Evolutionary conservation across 164 flowering plant genomes (phyloP), one percentile per base, ranked within the genome.

Genomic region (Dillenia suffruticosa): DNA sequence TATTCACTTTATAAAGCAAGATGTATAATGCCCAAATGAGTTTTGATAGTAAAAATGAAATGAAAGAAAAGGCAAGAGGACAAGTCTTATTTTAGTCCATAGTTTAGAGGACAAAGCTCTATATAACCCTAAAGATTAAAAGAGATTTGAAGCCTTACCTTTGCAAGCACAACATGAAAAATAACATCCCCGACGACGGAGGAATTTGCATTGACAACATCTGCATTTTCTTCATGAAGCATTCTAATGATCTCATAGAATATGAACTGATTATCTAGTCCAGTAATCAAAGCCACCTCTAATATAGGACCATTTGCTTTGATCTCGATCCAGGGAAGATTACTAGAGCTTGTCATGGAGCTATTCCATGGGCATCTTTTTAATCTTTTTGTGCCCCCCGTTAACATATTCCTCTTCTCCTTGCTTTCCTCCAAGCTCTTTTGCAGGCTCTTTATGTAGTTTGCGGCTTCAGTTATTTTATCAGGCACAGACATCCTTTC

Each of bases 391-490:
- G 32, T 32, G 6, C 40, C 61, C 1, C 54, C 59, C 49, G 12
- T 7, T 32, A 72, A 61, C 24, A 44, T 63, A 12, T 72, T 63
- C 49, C 64, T 76, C 73, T 66, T 72, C 55, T 69, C 70, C 52
- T 57, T 57, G 7, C 15, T 8, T 26, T 56, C 54, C 61, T 69
- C 62, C 69, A 76, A 5, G 24, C 52, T 60, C 10, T 11, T 22
- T 63, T 76, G 71, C 14, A 76, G 19, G 14, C 49, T 44, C 40
- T 66, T 69, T 54, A 76, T 72, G 69, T 76, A 58, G 13, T 50
- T 66, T 17, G 67, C 55, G 0, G 79, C 71, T 53, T 69, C 79
- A 53, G 66, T 73, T 53, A 76, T 19, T n/a, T 66, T 68, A 58
- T 72, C 76, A 0, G 76, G 71, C 32, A 72, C n/a, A 13, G 76